Evolutionary conservation across 805 yeast genomes (phyloP), one percentile per base, ranked within the genome.

Genomic region (Barnettozyma sp.): DNA sequence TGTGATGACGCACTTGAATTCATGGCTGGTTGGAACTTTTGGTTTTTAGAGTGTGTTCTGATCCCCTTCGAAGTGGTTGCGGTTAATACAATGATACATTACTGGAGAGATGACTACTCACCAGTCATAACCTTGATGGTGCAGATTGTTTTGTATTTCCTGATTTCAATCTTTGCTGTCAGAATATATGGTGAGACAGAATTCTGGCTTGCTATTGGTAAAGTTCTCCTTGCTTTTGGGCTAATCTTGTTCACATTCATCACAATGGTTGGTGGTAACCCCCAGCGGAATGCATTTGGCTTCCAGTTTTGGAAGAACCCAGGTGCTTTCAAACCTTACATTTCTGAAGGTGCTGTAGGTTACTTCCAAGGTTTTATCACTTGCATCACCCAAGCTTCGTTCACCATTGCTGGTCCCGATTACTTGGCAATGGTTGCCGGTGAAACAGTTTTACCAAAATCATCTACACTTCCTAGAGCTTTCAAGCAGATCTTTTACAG

Each of bases 261-360:
- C 36, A 77, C 87, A 6, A 85, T 84, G 94, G 73, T 81, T 24
- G 95, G 95, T 21, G 95, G 94, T 19, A 85, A 84, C 54, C 94
- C 94, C 1, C 56, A 65, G 26, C 75, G 71, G 41, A 83, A 81
- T 45, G 70, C 63, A 5, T 74, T 63, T 44, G 83, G 83, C 3
- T 75, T 77, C 51, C 55, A 78, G 30, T 67, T 71, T 50, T 77
- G 78, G 72, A 55, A 54, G 11, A 54, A 67, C 30, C 77, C 75
- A 13, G 74, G 72, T 30, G 71, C 77, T 4, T 76, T 82, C 50
- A 76, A 78, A 14, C 62, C 66, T 41, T 76, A 72, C 52, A 56
- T 64, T 25, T 69, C 71, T 9, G 55, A 66, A 5, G 88, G 88
- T 1, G 49, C 59, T 0, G 48, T 72, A 33, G 92, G 90, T 17